Base-by-base conservation (phyloP, 2,329 filamentous ascomycete species). In the Colletotrichum caudatum region DNA sequence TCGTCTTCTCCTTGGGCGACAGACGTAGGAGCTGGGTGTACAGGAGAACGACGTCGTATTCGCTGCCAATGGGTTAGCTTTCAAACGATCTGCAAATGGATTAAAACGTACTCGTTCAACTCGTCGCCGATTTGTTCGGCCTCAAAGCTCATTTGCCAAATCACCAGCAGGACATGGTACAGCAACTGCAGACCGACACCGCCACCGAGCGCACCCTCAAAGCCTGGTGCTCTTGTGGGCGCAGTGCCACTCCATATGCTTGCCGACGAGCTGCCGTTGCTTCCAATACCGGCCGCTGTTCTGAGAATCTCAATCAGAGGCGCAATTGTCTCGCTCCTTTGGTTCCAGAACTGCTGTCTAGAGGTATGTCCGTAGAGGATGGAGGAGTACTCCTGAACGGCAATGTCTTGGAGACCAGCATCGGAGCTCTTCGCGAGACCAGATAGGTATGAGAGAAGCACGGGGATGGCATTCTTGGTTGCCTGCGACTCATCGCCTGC, bases 71-170 rank as follows among this genome's bases (percentile, higher is more conserved):
- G 5, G 11, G 64, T 69, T 26, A 29, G 56, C 60, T 35, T 23
- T 29, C 20, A 39, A 39, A 54, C 50, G 44, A 51, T 54, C 14
- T 29, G 39, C 14, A 23, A 53, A 20, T 37, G 12, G 9, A 18
- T 26, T 39, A 20, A n/a, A 14, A 82, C 92, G 77, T 87, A 96
- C 93, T 94, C 91, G 82, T 98, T 93, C 69, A 99, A 86, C 53
- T 95, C 94, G 72, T 91, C 88, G 48, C 90, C 90, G 77, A 92
- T 86, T 2, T 86, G 82, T 71, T 92, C 91, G 16, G 94, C 94
- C 80, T 98, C 96, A 76, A 99, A 99, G 79, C 94, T 97, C 76
- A 99, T 86, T 84, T 98, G 95, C 96, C 96, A 99, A 70, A 99
- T 85, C 16, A 97, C 95, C 62, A 99, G 87, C 29, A 99, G 88